A percentile compares a stretch with the other conserved stretches of the same genome.
phyloP scores from a whole-genome alignment of 2,329 filamentous ascomycete species.

The Mycosphaerella arachidis region DNA sequence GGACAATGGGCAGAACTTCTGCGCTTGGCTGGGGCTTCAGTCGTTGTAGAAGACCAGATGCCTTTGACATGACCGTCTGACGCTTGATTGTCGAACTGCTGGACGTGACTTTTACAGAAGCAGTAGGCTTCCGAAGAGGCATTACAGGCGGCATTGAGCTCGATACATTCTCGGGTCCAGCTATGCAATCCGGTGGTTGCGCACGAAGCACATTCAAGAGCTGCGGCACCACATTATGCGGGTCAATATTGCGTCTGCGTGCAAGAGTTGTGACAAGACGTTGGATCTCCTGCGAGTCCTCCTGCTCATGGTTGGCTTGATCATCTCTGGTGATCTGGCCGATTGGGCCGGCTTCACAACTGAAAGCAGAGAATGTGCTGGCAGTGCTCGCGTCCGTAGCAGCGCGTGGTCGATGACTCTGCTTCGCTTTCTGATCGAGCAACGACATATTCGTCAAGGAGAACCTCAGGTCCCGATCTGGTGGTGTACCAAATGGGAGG shows the following conservation, averaged over 20 bases:
- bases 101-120: conserved; percentile 5
- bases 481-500: conserved; percentile 34
- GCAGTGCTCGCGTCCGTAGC: not conserved
- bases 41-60: conserved; percentile 30
- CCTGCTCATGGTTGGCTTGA: conserved; percentile 3
- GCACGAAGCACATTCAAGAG: conserved; percentile 33
- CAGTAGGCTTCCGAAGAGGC: conserved; percentile 4
- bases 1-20: conserved; percentile 9
- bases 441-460: conserved; percentile 23
- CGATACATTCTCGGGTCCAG: not conserved
- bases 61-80: conserved; percentile 26
- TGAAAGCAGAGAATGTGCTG: conserved; percentile 34
- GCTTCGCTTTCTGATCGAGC: conserved; percentile 18
- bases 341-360: conserved; percentile 31
- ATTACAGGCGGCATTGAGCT: not conserved
- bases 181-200: not conserved
- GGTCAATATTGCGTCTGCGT: conserved; percentile 33
- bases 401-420: conserved; percentile 9
- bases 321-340: conserved; percentile 12
- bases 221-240: conserved; percentile 30
- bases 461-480: conserved; percentile 19
- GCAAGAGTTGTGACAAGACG: conserved; percentile 35
- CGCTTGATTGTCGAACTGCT: conserved; percentile 10
- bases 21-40: conserved; percentile 24
- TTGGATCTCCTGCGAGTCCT: conserved; percentile 31